Conservation (phyloP, 306 rosid genomes). For the Abrus precatorius region DNA sequence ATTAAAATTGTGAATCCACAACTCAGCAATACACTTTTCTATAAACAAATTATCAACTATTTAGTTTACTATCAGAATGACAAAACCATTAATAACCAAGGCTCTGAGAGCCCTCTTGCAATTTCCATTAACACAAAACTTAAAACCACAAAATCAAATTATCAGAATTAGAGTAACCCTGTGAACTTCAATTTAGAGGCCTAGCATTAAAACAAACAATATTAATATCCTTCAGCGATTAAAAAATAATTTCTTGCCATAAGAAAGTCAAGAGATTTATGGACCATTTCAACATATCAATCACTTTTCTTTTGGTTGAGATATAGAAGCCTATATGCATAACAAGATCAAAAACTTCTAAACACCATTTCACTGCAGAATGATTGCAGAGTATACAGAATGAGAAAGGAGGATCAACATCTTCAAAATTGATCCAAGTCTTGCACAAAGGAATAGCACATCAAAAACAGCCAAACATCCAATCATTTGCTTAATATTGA, state of each 20-base stretch:
- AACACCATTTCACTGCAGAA: constrained; percentile 22
- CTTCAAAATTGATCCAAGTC: constrained; percentile 16
- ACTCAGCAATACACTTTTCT: constrained; percentile 22
- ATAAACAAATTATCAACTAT: constrained; percentile 20
- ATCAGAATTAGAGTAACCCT: constrained; percentile 28
- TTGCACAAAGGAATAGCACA: constrained; percentile 20
- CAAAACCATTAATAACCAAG: constrained; percentile 33
- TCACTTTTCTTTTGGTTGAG: constrained; percentile 9
- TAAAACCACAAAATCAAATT: constrained; percentile 26
- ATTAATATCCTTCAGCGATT: constrained; percentile 23
- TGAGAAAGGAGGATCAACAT: constrained; percentile 33
- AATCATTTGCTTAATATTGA: constrained; percentile 30
- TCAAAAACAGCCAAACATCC: constrained; percentile 32
- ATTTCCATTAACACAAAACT: constrained; percentile 30
- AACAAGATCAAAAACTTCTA: constrained; percentile 34
- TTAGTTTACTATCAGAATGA: constrained; percentile 31
- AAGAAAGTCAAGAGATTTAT: constrained; percentile 28
- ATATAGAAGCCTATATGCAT: constrained; percentile 27
- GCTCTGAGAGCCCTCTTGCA: constrained; percentile 21
- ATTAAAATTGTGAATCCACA: constrained; percentile 40
- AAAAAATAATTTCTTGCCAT: constrained; percentile 28
- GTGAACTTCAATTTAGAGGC: constrained; percentile 20
- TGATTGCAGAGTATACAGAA: constrained; percentile 19
- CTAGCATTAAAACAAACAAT: constrained; percentile 30
- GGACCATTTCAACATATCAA: constrained; percentile 40